phyloP scores from a whole-genome alignment of 495 filamentous ascomycete genomes.

The Annulohypoxylon bovei region DNA sequence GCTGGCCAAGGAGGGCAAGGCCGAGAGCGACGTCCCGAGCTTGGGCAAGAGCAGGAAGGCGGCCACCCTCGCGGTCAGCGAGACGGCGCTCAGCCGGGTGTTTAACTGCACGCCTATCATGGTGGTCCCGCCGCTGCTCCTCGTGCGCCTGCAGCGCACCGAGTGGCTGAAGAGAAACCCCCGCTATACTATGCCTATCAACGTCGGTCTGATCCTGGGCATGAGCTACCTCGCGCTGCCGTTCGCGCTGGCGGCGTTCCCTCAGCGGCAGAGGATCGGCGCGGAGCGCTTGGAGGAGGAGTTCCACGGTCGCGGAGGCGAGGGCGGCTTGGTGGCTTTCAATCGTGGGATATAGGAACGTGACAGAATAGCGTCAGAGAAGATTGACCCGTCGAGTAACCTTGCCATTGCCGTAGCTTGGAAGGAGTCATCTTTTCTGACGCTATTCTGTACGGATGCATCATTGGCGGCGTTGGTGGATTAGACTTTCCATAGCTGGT shows the following conservation, averaged over 20 bases:
- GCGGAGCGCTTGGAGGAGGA: slow-evolving; percentile 80
- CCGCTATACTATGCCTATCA: slow-evolving; percentile 76
- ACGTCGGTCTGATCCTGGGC: slow-evolving; percentile 82
- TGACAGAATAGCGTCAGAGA: too few species aligned
- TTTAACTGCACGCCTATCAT: slow-evolving; percentile 96
- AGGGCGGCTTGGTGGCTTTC: slow-evolving; percentile 82
- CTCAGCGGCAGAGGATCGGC: slow-evolving; percentile 82
- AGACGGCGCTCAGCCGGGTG: slow-evolving; percentile 89
- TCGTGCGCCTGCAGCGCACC: slow-evolving; percentile 82
- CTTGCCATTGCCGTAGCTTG: too few species aligned
- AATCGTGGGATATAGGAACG: slow-evolving; percentile 81
- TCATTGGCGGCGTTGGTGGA: slow-evolving; percentile 17
- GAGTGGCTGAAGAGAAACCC: slow-evolving; percentile 79
- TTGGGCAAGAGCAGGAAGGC: slow-evolving; percentile 89
- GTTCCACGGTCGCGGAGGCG: slow-evolving; percentile 80
- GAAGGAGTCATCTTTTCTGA: not conserved
- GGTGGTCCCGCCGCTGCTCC: slow-evolving; percentile 86
- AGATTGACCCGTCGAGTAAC: too few species aligned
- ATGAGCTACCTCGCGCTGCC: slow-evolving; percentile 87
- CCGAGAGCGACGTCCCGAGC: slow-evolving; percentile 67
- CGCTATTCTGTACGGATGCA: not conserved
- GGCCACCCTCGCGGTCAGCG: slow-evolving; percentile 85
- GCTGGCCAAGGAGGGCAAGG: slow-evolving; percentile 61
- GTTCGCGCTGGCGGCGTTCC: slow-evolving; percentile 88
- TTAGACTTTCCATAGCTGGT: not conserved